Evolutionary conservation across 208 protist genomes (phyloP), one percentile per base, ranked within the genome.

Genomic region (Acanthamoeba sp.): DNA sequence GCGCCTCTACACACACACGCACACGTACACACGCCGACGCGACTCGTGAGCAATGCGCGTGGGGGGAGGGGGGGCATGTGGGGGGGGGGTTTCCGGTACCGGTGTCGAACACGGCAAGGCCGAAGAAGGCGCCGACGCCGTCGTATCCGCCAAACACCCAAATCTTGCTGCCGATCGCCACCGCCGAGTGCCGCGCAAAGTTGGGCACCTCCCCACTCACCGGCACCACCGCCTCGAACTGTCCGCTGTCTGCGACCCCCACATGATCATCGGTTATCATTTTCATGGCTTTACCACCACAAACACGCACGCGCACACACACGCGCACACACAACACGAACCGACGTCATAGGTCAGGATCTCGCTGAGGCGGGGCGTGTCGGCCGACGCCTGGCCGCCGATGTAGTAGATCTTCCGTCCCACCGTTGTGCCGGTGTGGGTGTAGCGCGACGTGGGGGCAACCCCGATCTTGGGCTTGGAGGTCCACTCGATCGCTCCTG

Each of bases 101-200:
- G 1, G 82, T 90, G 38, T 90, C 82, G 32, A 90, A 90, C 18
- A 90, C 22, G 38, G 55, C 45, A 50, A 90, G 45, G 34, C 38
- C 82, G 82, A 48, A 90, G 55, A 90, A 90, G 32, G 45, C 1
- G 34, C 22, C 32, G 18, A 90, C 32, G 5, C 82, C 82, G 34
- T 90, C 82, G 55, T 90, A 90, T n/a, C 82, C 82, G n/a, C 82
- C 82, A 36, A 45, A 90, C 16, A 90, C 82, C 45, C 45, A 66
- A 20, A 90, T 66, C 34, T 66, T 62, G 4, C 9, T 32, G 16
- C 52, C 82, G 52, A 90, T 90, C 18, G 82, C 52, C 45, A 90
- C 82, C 14, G 82, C 42, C 32, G 82, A 42, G 38, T 90, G 82
- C 29, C 82, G 82, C 12, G 82, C 82, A 59, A 90, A 90, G 52